Percentiles rank a stretch among this genome's conserved stretches.
Conservation (phyloP, 2,329 filamentous ascomycete genomes). For the Trichophyton mentagrophytes region DNA sequence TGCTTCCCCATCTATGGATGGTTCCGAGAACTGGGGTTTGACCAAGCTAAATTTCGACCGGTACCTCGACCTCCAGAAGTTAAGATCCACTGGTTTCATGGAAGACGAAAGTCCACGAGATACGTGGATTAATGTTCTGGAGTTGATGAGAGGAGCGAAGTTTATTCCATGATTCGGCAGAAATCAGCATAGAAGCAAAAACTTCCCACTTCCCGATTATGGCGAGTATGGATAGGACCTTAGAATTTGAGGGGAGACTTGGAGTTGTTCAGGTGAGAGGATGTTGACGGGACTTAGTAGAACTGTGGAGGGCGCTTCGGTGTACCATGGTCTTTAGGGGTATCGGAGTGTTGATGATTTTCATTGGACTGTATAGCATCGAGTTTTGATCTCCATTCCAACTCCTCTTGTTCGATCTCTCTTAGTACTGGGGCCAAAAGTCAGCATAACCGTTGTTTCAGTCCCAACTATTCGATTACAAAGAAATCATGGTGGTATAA, state of each 20-base stretch:
- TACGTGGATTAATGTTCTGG: conserved; percentile 9
- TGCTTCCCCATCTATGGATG: conserved; percentile 11
- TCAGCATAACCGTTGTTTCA: background rate
- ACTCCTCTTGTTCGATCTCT: conserved; percentile 31
- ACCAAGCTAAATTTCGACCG: conserved; percentile 11
- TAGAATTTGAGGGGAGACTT: background rate
- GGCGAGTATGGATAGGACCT: background rate
- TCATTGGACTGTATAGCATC: background rate
- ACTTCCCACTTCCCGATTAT: no score
- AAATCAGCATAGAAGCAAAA: background rate
- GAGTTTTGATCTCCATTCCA: conserved; percentile 21
- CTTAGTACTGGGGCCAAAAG: background rate
- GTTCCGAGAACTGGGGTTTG: conserved; percentile 12
- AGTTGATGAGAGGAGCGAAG: conserved; percentile 10
- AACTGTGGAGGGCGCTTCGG: background rate
- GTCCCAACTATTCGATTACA: background rate
- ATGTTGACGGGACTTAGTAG: background rate
- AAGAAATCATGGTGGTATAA: conserved; percentile 16
- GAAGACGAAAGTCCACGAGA: conserved; percentile 9
- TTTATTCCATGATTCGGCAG: conserved; percentile 7
- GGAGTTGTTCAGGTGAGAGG: background rate
- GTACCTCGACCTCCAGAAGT: conserved; percentile 9
- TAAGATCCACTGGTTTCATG: conserved; percentile 9
- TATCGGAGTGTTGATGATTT: background rate
- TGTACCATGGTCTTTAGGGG: background rate